phyloP scores from a whole-genome alignment of 2,329 filamentous ascomycete genomes.

The Pyrenophora seminiperda region DNA sequence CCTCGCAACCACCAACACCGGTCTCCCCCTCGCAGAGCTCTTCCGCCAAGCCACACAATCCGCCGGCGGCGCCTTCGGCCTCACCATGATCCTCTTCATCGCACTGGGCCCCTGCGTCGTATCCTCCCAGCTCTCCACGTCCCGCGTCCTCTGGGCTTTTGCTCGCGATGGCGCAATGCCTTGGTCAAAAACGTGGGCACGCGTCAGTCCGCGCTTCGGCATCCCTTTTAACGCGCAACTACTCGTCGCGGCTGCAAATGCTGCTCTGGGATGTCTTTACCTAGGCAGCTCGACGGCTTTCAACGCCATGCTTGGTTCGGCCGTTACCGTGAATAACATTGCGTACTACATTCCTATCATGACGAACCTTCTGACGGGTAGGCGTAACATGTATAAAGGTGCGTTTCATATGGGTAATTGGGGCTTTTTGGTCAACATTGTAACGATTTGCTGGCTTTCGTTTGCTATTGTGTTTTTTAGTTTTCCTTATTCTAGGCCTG shows the following conservation, averaged over 20 bases:
- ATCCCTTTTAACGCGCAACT: constrained; percentile 17
- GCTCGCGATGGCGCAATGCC: constrained; percentile 46
- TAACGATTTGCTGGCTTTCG: constrained; percentile 14
- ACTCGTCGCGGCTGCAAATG: constrained; percentile 10
- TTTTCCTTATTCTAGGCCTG: constrained; percentile 13
- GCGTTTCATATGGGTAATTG: constrained; percentile 12
- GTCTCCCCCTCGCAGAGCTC: constrained; percentile 54
- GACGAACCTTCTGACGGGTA: constrained; percentile 12
- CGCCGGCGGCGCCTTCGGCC: constrained; percentile 51
- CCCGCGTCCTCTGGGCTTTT: constrained; percentile 52
- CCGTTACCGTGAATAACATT: constrained; percentile 16
- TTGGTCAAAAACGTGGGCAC: constrained; percentile 1
- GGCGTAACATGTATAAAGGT: constrained; percentile 15
- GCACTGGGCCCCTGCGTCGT: constrained; percentile 53
- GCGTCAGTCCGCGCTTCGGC: not conserved
- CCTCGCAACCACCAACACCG: constrained; percentile 49
- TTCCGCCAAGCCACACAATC: constrained; percentile 53
- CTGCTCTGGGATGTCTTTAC: constrained; percentile 14
- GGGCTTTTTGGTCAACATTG: constrained; percentile 11
- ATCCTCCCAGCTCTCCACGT: constrained; percentile 44
- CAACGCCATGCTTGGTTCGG: constrained; percentile 14
- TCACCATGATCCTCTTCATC: constrained; percentile 52
- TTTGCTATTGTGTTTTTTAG: constrained; percentile 17
- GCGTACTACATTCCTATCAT: constrained; percentile 17
- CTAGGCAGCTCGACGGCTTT: constrained; percentile 16